Evolutionary conservation across 805 yeast species (phyloP).

Genomic region (Torulaspora quercuum): DNA sequence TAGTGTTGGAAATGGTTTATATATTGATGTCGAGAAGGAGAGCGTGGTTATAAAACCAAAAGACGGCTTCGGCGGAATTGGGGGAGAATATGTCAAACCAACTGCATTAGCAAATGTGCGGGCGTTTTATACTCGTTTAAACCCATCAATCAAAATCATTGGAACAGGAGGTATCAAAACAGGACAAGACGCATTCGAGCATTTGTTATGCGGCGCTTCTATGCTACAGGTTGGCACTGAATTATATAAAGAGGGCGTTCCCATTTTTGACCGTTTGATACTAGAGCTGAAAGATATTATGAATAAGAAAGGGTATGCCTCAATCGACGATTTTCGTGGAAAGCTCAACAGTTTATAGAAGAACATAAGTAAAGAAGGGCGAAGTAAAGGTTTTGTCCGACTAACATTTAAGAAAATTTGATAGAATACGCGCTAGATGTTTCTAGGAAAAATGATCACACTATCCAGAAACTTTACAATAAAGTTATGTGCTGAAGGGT

Average conservation of each 20-base stretch:
- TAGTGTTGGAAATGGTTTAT: conserved; percentile 34
- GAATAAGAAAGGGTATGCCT: conserved; percentile 29
- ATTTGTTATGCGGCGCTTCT: conserved; percentile 34
- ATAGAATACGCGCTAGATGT: no score
- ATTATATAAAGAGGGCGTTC: conserved; percentile 29
- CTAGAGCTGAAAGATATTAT: conserved; percentile 26
- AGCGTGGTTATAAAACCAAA: conserved; percentile 35
- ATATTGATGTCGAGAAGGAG: conserved; percentile 30
- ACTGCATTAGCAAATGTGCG: conserved; percentile 36
- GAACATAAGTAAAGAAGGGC: no score
- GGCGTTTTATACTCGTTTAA: conserved; percentile 34
- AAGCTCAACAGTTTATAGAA: conserved; percentile 25
- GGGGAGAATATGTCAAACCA: conserved; percentile 35
- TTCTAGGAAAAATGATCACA: no score
- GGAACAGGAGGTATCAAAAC: conserved; percentile 35
- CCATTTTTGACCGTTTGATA: conserved; percentile 27
- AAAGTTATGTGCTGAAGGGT: no score
- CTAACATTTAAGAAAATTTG: no score
- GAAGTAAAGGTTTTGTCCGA: no score
- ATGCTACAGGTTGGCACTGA: conserved; percentile 35
- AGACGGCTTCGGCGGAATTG: conserved; percentile 35
- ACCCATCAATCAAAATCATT: conserved; percentile 29
- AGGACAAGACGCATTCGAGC: conserved; percentile 36
- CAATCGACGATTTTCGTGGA: conserved; percentile 35
- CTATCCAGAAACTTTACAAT: no score